Evolutionary conservation across 2,329 filamentous ascomycete species (phyloP), one percentile per base, ranked within the genome.

Genomic region (Penicillium sp.): DNA sequence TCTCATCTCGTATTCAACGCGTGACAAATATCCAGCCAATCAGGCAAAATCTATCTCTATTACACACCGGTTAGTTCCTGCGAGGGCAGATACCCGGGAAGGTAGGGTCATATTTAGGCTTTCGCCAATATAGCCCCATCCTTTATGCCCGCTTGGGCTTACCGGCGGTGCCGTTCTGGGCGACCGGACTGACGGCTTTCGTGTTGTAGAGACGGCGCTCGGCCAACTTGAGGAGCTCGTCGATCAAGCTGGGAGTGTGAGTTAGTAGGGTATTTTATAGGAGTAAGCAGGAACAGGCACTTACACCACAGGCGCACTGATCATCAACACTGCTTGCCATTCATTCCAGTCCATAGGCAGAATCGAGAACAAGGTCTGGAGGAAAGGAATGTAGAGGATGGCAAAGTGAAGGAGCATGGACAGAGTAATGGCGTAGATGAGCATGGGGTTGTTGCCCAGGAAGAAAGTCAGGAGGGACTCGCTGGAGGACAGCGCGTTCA

Each of bases 401-500:
- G 87, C 90, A 74, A 97, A 97, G 81, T 99, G 94, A 55, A 99
- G 82, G 1, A 85, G 86, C 94, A 99, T 99, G 38, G 90, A 96
- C 61, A 99, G 80, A 11, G 84, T 81, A 70, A 99, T 96, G 60
- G 94, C 95, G 68, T 96, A 96, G 53, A 99, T 90, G 18, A 99
- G 87, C 83, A 96, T 94, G 88, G 96, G 94, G 79, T 99, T 99
- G 72, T 93, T 86, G 93, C 93, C 97, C n/a, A 99, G 81, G 10
- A 92, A 93, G 60, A 99, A 84, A 2, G 92, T 97, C 54, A 99
- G 77, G 13, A 99, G 85, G 16, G 90, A 96, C 77, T 99, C 94
- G 74, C 90, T 96, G 1, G 92, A 96, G 2, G 92, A 97, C 32
- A 99, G 83, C 0, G 93, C 94, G 72, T 99, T 99, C 89, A 97